Conservation (phyloP, 2,329 filamentous ascomycete genomes). For the Botrytis tulipae region DNA sequence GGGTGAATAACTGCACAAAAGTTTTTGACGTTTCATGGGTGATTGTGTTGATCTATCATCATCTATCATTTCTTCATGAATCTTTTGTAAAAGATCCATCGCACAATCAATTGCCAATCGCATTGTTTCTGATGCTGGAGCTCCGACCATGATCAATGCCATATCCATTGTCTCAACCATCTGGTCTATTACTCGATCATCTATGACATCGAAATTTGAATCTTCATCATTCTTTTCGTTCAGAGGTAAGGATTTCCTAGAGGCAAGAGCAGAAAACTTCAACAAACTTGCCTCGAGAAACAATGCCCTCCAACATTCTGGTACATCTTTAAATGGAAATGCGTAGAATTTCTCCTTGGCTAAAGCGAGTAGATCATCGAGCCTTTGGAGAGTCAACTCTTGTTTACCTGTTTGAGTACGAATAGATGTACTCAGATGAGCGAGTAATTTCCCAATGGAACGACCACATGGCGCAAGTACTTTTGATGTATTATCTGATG, state of each 20-base stretch:
- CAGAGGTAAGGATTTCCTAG: constrained; percentile 28
- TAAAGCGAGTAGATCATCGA: constrained; percentile 57
- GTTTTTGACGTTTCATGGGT: constrained; percentile 30
- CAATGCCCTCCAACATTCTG: constrained; percentile 65
- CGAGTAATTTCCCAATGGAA: constrained; percentile 27
- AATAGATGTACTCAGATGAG: constrained; percentile 23
- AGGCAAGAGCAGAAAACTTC: constrained; percentile 48
- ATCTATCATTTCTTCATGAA: constrained; percentile 14
- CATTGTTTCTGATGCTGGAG: constrained; percentile 17
- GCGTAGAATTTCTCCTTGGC: constrained; percentile 68
- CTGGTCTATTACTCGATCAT: constrained; percentile 27
- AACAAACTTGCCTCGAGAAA: constrained; percentile 71
- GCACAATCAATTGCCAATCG: constrained; percentile 49
- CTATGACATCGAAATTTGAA: background rate
- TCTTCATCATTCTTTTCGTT: background rate
- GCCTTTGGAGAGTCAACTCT: constrained; percentile 38
- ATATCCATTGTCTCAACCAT: constrained; percentile 38
- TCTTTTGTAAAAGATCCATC: constrained; percentile 65
- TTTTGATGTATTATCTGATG: background rate
- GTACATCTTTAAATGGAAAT: constrained; percentile 65
- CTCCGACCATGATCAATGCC: constrained; percentile 38
- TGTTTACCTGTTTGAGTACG: constrained; percentile 17
- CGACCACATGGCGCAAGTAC: constrained; percentile 23
- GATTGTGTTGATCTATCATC: background rate
- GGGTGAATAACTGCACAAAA: background rate